Evolutionary conservation across 768 basidiomycete species (phyloP).

Genomic region (Russula earlei): DNA sequence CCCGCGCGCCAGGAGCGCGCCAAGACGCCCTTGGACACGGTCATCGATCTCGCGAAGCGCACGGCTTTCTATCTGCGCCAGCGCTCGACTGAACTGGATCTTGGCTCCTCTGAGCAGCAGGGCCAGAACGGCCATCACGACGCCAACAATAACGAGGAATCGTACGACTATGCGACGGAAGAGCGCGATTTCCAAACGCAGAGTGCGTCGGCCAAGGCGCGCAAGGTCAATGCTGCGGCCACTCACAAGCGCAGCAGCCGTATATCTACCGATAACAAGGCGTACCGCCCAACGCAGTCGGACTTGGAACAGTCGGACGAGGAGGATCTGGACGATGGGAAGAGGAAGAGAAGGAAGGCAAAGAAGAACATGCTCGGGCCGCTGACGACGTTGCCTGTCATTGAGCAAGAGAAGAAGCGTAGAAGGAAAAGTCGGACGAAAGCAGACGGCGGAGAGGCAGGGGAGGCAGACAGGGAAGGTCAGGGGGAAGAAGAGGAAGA

Average conservation of each 20-base stretch:
- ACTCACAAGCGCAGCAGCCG: slow-evolving; percentile 45
- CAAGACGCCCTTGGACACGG: slow-evolving; percentile 61
- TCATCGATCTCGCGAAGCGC: slow-evolving; percentile 46
- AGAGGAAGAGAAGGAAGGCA: slow-evolving; percentile 41
- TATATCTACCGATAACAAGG: slow-evolving; percentile 73
- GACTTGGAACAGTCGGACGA: slow-evolving; percentile 58
- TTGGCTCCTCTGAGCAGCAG: slow-evolving; percentile 18
- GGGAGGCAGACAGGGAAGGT: not conserved
- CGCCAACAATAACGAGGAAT: slow-evolving; percentile 29
- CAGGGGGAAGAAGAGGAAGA: slow-evolving; percentile 31
- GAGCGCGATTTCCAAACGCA: slow-evolving; percentile 48
- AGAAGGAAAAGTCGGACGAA: slow-evolving; percentile 35
- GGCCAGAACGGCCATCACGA: slow-evolving; percentile 14
- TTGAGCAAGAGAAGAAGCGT: slow-evolving; percentile 57
- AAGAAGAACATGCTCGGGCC: slow-evolving; percentile 43
- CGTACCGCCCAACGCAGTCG: slow-evolving; percentile 60
- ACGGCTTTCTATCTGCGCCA: slow-evolving; percentile 61
- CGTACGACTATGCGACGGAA: slow-evolving; percentile 71
- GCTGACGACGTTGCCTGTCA: slow-evolving; percentile 57
- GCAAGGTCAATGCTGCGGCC: slow-evolving; percentile 25
- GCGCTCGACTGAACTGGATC: slow-evolving; percentile 47
- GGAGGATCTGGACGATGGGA: slow-evolving; percentile 43
- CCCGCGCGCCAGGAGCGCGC: slow-evolving; percentile 34
- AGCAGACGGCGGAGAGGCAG: not conserved
- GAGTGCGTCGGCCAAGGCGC: slow-evolving; percentile 17